Percentiles rank a stretch among this genome's conserved stretches.
phyloP scores from a whole-genome alignment of 306 rosid genomes.

The Cucumis melo region DNA sequence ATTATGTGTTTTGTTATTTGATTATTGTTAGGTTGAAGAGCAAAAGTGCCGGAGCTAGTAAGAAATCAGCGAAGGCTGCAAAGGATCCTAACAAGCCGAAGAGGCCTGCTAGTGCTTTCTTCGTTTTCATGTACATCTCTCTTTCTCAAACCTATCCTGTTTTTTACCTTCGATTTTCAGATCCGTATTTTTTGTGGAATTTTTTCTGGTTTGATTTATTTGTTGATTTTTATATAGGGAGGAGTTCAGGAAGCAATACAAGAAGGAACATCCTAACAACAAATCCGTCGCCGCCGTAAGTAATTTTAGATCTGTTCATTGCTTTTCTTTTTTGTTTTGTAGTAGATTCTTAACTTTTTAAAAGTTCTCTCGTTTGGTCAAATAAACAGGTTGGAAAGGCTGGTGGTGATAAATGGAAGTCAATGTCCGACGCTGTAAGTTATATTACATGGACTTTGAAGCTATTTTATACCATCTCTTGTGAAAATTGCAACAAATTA shows the following conservation, averaged over 20 bases:
- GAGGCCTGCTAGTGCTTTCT: constrained; percentile 94
- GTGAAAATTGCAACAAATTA: no score
- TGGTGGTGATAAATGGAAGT: constrained; percentile 71
- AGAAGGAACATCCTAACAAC: constrained; percentile 68
- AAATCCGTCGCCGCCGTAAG: constrained; percentile 69
- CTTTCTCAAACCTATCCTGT: neutral
- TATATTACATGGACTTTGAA: neutral
- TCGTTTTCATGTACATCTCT: constrained; percentile 61
- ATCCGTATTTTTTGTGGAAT: neutral
- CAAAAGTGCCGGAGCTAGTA: constrained; percentile 51
- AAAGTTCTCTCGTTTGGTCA: no score
- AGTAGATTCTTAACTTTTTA: neutral
- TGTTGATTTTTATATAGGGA: constrained; percentile 24
- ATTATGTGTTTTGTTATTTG: neutral
- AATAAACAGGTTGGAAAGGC: constrained; percentile 68
- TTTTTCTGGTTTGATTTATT: neutral
- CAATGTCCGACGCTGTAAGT: constrained; percentile 75
- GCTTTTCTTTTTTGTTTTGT: neutral
- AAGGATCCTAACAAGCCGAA: constrained; percentile 95
- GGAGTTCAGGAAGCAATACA: constrained; percentile 60
- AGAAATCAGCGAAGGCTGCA: constrained; percentile 47
- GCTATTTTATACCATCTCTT: neutral
- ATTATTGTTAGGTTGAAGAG: constrained; percentile 45
- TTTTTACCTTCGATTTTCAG: neutral
- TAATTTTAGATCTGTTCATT: neutral